phyloP scores from a whole-genome alignment of 768 basidiomycete genomes.

The Pholiota molesta region DNA sequence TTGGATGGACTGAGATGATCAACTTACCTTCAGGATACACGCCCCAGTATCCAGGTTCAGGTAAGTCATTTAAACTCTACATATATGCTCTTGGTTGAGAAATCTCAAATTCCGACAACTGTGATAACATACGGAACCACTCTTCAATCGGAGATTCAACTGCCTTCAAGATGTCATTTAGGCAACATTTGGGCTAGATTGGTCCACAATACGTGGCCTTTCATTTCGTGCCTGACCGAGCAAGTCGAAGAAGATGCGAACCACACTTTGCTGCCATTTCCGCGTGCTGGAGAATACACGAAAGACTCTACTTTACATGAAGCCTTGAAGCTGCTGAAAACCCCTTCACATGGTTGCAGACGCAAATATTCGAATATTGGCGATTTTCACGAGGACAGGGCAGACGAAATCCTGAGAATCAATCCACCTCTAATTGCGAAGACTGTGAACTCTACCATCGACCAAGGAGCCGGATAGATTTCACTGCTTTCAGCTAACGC shows the following conservation, averaged over 20 bases:
- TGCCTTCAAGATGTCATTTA: neutral
- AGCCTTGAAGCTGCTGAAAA: no score
- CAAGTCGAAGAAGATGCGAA: neutral
- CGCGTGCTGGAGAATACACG: neutral
- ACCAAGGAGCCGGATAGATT: neutral
- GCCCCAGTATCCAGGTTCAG: neutral
- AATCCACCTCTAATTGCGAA: slow-evolving; percentile 19
- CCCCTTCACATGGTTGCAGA: neutral
- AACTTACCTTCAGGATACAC: neutral
- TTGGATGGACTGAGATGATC: neutral
- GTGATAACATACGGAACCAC: neutral
- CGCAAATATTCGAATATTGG: neutral
- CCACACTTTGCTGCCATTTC: neutral
- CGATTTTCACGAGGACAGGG: neutral
- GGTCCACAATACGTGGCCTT: neutral
- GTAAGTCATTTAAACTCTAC: neutral
- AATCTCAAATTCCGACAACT: neutral
- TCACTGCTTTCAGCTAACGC: slow-evolving; percentile 1
- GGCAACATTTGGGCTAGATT: neutral
- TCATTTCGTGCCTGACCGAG: slow-evolving; percentile 1
- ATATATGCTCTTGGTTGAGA: neutral
- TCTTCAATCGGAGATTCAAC: neutral
- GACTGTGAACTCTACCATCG: neutral
- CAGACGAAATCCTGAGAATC: neutral
- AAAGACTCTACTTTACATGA: neutral